phyloP scores from a whole-genome alignment of 306 rosid genomes.

The Corylus americana region DNA sequence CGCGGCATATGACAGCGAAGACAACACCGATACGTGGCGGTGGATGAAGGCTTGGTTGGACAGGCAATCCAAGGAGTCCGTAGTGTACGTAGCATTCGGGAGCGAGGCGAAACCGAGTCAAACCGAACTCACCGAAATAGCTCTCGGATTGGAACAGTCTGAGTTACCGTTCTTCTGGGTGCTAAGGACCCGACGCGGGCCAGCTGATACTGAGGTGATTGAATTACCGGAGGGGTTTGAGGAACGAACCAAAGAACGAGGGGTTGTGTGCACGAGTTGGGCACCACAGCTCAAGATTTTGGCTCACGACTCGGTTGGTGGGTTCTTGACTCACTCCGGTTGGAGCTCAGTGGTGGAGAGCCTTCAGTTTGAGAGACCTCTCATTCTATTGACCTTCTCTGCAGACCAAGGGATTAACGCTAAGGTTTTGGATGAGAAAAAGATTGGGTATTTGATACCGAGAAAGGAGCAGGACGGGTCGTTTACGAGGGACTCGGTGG shows the following conservation, averaged over 20 bases:
- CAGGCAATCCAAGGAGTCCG: conserved; percentile 24
- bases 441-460: conserved; percentile 31
- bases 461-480: conserved; percentile 40
- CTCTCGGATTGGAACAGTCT: conserved; percentile 50
- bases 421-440: conserved; percentile 39
- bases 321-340: conserved; percentile 48
- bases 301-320: conserved; percentile 39
- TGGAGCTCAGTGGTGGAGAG: conserved; percentile 48
- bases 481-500: conserved; percentile 28
- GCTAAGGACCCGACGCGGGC: conserved; percentile 23
- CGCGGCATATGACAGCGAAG: background rate
- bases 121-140: conserved; percentile 35
- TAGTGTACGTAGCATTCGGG: conserved; percentile 61
- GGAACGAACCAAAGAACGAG: conserved; percentile 32
- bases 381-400: conserved; percentile 27
- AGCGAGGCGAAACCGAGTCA: conserved; percentile 33
- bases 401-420: conserved; percentile 36
- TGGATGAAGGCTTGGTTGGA: conserved; percentile 15
- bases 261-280: conserved; percentile 43
- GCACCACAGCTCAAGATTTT: conserved; percentile 45
- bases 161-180: conserved; percentile 44
- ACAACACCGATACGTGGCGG: background rate
- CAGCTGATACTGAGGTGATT: background rate
- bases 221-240: conserved; percentile 52
- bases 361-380: conserved; percentile 21